Evolutionary conservation across 805 yeast genomes (phyloP), one percentile per base, ranked within the genome.

Genomic region (Barnettozyma californica): DNA sequence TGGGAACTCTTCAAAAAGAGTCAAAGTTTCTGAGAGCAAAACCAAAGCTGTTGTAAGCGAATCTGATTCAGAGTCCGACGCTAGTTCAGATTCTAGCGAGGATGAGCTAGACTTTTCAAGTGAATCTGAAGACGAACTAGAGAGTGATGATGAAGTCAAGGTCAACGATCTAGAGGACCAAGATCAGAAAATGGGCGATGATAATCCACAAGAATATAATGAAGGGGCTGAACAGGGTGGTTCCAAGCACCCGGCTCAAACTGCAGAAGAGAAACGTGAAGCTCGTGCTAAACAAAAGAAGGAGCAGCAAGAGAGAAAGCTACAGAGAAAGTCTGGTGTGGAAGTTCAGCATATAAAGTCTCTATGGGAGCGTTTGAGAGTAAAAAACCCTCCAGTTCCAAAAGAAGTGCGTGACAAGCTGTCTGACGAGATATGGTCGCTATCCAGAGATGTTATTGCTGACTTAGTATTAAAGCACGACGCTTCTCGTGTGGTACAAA

Each of bases 401-500:
- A 83, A 85, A 57, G 82, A 76, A 50, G 76, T 81, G 14, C 81
- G 97, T 65, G 84, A 83, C 53, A 84, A 84, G 66, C 72, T 90
- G 45, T 81, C 91, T 57, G 76, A 84, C 58, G 92, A 91, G 68
- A 81, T 87, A 41, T 91, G 97, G 96, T 83, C 76, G 21, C 75
- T 88, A 52, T 74, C 95, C 44, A 80, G 85, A 59, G 89, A 84
- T 60, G 81, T 83, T 45, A 76, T 90, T 48, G 78, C 79, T 53
- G 97, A 92, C 60, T 76, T 92, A 56, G 97, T 92, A 31, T 67
- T 92, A 70, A 90, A 94, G 72, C 99, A 92, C 64, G 98, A 92
- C 73, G 92, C 97, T 9, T 88, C 97, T 21, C 80, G 99, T 71
- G 92, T 92, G 48, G 95, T 92, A 38, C 99, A 92, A 69, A 90